Conservation (phyloP, 495 filamentous ascomycete genomes). For the Hypoxylon subgilvum region DNA sequence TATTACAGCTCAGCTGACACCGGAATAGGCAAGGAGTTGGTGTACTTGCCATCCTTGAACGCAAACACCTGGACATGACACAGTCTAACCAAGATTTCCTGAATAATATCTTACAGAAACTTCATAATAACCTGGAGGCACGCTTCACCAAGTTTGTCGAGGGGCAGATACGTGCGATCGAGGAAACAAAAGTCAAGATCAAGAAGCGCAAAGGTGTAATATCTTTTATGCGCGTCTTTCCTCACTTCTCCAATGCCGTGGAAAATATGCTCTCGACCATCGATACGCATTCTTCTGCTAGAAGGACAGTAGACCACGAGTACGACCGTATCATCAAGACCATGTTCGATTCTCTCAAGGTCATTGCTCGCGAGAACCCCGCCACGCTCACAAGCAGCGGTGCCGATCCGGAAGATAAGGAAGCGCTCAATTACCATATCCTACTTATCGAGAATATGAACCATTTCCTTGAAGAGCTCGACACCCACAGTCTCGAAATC, state of each 20-base stretch:
- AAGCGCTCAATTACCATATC: conserved; percentile 94
- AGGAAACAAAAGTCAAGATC: conserved; percentile 98
- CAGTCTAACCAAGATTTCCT: conserved; percentile 94
- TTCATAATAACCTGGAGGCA: conserved; percentile 74
- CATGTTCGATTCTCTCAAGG: conserved; percentile 95
- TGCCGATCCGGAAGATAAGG: conserved; percentile 85
- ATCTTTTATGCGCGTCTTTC: conserved; percentile 90
- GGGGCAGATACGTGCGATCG: conserved; percentile 91
- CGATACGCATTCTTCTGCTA: conserved; percentile 67
- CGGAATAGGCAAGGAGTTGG: conserved; percentile 79
- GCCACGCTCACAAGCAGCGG: conserved; percentile 52
- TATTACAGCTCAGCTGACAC: not conserved
- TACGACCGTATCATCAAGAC: conserved; percentile 89
- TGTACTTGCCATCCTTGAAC: conserved; percentile 79
- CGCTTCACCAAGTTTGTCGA: conserved; percentile 90
- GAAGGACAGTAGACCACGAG: conserved; percentile 80
- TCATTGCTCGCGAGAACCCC: conserved; percentile 92
- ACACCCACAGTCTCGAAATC: conserved; percentile 72
- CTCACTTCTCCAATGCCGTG: conserved; percentile 76
- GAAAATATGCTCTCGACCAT: conserved; percentile 76
- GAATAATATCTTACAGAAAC: conserved; percentile 74
- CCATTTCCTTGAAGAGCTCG: conserved; percentile 90
- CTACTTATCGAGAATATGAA: conserved; percentile 99
- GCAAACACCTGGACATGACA: conserved; percentile 73
- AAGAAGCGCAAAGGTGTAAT: conserved; percentile 98